A percentile compares a stretch with the other conserved stretches of the same genome.
phyloP scores from a whole-genome alignment of 257 asterid genomes.

The Solanum paucissectum region DNA sequence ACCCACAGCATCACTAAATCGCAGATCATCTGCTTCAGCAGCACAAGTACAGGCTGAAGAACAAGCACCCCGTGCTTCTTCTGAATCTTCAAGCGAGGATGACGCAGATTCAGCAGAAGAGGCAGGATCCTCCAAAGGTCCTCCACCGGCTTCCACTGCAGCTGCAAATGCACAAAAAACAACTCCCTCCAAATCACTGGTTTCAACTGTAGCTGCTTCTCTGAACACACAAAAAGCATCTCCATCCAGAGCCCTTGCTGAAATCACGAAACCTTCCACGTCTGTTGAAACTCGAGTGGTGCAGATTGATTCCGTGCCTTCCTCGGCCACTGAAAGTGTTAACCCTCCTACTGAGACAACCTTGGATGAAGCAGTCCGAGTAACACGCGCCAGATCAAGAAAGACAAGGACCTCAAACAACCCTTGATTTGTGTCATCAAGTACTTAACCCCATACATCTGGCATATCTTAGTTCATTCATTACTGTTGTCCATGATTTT shows the following conservation, averaged over 20 bases:
- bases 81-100: constrained; percentile 33
- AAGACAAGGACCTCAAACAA: background rate
- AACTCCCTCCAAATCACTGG: constrained; percentile 19
- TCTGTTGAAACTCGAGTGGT: background rate
- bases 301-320: background rate
- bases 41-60: constrained; percentile 8
- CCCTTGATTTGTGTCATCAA: background rate
- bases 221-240: constrained; percentile 38
- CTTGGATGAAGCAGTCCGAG: background rate
- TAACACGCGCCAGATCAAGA: constrained; percentile 7
- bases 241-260: constrained; percentile 18
- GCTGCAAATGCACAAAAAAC: constrained; percentile 37
- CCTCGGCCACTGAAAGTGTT: background rate
- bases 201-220: constrained; percentile 21
- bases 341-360: background rate
- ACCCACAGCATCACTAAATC: constrained; percentile 24
- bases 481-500: constrained; percentile 1
- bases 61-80: constrained; percentile 27
- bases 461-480: background rate
- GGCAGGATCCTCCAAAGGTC: constrained; percentile 24
- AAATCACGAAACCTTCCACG: constrained; percentile 15
- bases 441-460: background rate
- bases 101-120: constrained; percentile 35
- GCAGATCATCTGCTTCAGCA: constrained; percentile 17
- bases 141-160: constrained; percentile 17